Conservation (phyloP, 2,329 filamentous ascomycete genomes). For the Parastagonospora avenae region DNA sequence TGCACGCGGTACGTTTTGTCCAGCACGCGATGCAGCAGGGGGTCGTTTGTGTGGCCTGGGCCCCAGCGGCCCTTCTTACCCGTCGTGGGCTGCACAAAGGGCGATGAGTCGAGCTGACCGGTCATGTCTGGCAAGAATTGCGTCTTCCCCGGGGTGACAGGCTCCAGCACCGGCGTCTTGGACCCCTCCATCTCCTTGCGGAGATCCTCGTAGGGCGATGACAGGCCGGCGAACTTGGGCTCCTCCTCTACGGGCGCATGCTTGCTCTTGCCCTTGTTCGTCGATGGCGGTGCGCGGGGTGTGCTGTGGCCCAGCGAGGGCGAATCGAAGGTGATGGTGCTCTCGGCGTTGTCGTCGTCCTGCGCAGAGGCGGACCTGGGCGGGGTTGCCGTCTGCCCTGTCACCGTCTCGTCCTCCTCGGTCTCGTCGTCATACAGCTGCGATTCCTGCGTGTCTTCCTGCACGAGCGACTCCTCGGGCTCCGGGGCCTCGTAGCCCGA, state of each 20-base stretch:
- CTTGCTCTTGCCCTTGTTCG: conserved; percentile 18
- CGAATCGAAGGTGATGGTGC: conserved; percentile 72
- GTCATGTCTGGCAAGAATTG: conserved; percentile 50
- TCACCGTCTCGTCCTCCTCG: conserved; percentile 37
- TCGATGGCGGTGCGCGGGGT: conserved; percentile 50
- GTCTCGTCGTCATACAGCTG: conserved; percentile 53
- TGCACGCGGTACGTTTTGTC: conserved; percentile 96
- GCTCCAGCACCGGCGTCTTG: conserved; percentile 35
- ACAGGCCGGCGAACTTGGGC: conserved; percentile 65
- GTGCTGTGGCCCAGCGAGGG: conserved; percentile 65
- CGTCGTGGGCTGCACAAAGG: conserved; percentile 52
- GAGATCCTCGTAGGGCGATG: conserved; percentile 77
- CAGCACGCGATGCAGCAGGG: conserved; percentile 85
- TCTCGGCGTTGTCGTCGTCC: conserved; percentile 50
- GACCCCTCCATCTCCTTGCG: conserved; percentile 68
- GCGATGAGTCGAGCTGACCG: conserved; percentile 54
- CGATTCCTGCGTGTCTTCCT: conserved; percentile 47
- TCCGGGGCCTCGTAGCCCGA: conserved; percentile 89
- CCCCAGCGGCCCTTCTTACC: conserved; percentile 27
- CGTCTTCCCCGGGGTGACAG: conserved; percentile 44
- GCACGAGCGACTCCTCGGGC: conserved; percentile 59
- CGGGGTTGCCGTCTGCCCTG: conserved; percentile 52
- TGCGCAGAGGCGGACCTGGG: conserved; percentile 42
- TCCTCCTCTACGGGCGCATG: conserved; percentile 24
- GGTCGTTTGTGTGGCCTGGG: conserved; percentile 62